Conservation (phyloP, 805 yeast genomes). For the Saccharomycopsis malanga region DNA sequence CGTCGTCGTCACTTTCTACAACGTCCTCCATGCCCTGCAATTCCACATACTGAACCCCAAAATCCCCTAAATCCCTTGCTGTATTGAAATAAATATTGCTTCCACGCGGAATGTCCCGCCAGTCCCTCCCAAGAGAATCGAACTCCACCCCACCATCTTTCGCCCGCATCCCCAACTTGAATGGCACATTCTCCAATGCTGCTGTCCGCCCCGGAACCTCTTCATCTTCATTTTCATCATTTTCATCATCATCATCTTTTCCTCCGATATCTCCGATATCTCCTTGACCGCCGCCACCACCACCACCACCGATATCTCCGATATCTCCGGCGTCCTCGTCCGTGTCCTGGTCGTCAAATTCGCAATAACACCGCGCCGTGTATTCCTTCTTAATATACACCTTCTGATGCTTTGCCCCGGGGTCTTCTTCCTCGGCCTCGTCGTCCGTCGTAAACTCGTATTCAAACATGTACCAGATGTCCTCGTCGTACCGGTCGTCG, state of each 20-base stretch:
- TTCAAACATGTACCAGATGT: slow-evolving; percentile 53
- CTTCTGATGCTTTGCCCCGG: slow-evolving; percentile 18
- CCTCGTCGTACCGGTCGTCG: slow-evolving; percentile 65
- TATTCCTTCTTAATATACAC: slow-evolving; percentile 22
- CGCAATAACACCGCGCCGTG: slow-evolving; percentile 35
- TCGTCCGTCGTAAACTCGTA: slow-evolving; percentile 43
- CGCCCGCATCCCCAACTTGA: slow-evolving; percentile 28
- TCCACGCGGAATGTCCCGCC: slow-evolving; percentile 67
- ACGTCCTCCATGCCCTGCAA: background rate
- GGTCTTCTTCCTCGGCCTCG: slow-evolving; percentile 27
- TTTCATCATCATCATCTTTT: slow-evolving; percentile 25
- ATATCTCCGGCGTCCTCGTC: slow-evolving; percentile 7
- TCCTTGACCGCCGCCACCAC: background rate
- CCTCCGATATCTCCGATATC: slow-evolving; percentile 20
- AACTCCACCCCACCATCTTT: slow-evolving; percentile 35
- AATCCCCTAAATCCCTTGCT: background rate
- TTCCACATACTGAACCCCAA: background rate
- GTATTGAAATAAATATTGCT: slow-evolving; percentile 36
- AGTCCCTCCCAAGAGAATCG: slow-evolving; percentile 57
- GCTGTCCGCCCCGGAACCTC: too few species aligned
- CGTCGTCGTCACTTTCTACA: slow-evolving; percentile 8
- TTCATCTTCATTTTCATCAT: background rate
- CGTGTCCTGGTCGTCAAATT: slow-evolving; percentile 29
- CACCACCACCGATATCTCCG: background rate
- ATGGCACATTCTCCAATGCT: background rate